Base-by-base conservation (phyloP, 2,329 filamentous ascomycete species). In the Xylariomycetidae sp. region DNA sequence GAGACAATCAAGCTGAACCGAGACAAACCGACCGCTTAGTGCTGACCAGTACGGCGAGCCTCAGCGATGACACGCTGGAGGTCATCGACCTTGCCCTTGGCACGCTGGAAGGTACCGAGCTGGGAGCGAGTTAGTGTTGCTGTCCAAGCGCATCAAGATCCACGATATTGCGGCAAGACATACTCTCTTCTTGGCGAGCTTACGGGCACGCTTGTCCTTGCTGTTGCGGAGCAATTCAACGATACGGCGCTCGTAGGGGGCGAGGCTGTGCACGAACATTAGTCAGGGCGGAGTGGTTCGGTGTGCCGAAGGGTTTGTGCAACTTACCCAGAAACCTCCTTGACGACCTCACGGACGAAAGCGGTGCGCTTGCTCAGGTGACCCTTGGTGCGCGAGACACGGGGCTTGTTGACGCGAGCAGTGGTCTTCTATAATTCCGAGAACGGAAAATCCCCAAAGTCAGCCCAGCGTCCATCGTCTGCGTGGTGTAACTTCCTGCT, bases 1-100 rank as follows among this genome's bases (percentile, higher is more conserved):
- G n/a, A n/a, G n/a, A n/a, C n/a, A n/a, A n/a, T n/a, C n/a, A n/a
- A n/a, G n/a, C n/a, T n/a, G n/a, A n/a, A n/a, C n/a, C n/a, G n/a
- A n/a, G n/a, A n/a, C n/a, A n/a, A n/a, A n/a, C n/a, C n/a, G n/a
- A n/a, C n/a, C n/a, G 44, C 63, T 76, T 76, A 78, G 68, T 78
- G 74, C n/a, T n/a, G n/a, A 53, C 58, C 69, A 47, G 66, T 61
- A 57, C 73, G 68, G 71, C 90, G 89, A 64, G 89, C 82, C 76
- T 96, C 92, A 60, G 90, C 87, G 65, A 98, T 98, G 70, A 98
- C 85, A 61, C 86, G 81, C 74, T 88, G 86, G 74, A 98, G 87
- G 76, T 96, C 90, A 67, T 98, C 92, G 56, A 98, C 92, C 90
- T 98, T 98, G 67, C 79, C 82, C 90, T 98, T 98, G 63, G 90